A percentile compares a stretch with the other conserved stretches of the same genome.
These are phyloP conservation scores for Tricholoma flavovirens DNA, from an alignment of 768 basidiomycete species.

Conservation along the genomic window DNA sequence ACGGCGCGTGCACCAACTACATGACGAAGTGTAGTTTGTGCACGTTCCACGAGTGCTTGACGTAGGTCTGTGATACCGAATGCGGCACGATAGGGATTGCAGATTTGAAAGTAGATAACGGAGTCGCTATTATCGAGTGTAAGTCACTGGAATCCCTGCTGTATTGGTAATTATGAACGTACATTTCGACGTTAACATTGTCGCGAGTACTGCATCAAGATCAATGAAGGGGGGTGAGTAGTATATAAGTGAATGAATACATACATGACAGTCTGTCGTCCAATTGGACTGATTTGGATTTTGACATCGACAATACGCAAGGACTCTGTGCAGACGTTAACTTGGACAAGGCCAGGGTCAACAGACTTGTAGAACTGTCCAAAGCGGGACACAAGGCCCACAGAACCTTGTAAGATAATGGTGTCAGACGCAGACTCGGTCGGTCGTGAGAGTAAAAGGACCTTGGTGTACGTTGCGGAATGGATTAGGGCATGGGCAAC, in stretches of 20 bases:
- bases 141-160: background rate
- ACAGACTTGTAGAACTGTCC: conserved; percentile 96
- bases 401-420: conserved; percentile 52
- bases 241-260: conserved; percentile 10
- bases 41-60: conserved; percentile 76
- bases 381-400: conserved; percentile 89
- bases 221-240: background rate
- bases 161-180: conserved; percentile 22
- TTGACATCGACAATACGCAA: conserved; percentile 89
- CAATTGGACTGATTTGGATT: conserved; percentile 89
- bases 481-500: conserved; percentile 81
- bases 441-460: conserved; percentile 18
- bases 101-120: conserved; percentile 90
- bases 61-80: conserved; percentile 91
- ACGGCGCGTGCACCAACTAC: conserved; percentile 93
- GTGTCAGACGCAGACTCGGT: conserved; percentile 8
- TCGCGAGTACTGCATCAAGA: conserved; percentile 61
- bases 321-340: conserved; percentile 92
- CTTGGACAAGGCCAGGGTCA: conserved; percentile 85
- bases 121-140: conserved; percentile 54
- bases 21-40: conserved; percentile 94
- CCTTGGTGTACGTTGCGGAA: conserved; percentile 85
- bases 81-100: conserved; percentile 87
- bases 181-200: conserved; percentile 95
- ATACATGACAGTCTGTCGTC: conserved; percentile 79